Base-by-base conservation (phyloP, 768 basidiomycete species). In the Leucogyrophana mollusca region DNA sequence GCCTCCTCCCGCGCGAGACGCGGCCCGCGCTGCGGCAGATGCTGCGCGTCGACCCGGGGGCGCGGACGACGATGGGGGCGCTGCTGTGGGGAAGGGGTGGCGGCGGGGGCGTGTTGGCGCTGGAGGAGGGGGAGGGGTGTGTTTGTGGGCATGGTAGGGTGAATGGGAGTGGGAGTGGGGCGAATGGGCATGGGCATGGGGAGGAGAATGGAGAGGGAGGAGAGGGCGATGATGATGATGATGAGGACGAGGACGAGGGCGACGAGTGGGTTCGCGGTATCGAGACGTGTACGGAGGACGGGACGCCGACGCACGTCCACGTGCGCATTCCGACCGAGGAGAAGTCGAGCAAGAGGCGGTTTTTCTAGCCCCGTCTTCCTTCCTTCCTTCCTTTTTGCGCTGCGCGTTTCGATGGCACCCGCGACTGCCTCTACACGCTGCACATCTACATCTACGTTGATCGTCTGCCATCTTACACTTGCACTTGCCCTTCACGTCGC, bases 21-120 rank as follows among this genome's bases (percentile, higher is more conserved):
- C 81, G 96, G 33, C 78, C 85, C 6, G 91, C 89, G 11, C 77
- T 99, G 49, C 87, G 92, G 48, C 81, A 94, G 44, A 99, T 99
- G 96, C 74, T 99, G 56, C 85, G 82, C 56, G 80, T 97, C 39
- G 95, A 98, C 60, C 90, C 95, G 3, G 72, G 78, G 14, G 81
- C 85, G 39, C 84, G 96, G 33, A 95, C 93, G 63, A 97, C 96
- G 22, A 79, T 99, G 46, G 88, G 91, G 9, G 93, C 97, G 62
- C 68, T 99, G 40, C 76, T 98, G 42, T 84, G 86, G 60, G 94
- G 94, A 21, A 73, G 70, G 40, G 87, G 88, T 44, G 88, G 86
- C 60, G 78, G 80, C 20, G 79, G 78, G 49, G 85, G 83, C 20
- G 71, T 95, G 48, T 74, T 94, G 39, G 64, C 65, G 1, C 30